phyloP scores from a whole-genome alignment of 2,329 filamentous ascomycete genomes.

The Epicoccum sorghinum region DNA sequence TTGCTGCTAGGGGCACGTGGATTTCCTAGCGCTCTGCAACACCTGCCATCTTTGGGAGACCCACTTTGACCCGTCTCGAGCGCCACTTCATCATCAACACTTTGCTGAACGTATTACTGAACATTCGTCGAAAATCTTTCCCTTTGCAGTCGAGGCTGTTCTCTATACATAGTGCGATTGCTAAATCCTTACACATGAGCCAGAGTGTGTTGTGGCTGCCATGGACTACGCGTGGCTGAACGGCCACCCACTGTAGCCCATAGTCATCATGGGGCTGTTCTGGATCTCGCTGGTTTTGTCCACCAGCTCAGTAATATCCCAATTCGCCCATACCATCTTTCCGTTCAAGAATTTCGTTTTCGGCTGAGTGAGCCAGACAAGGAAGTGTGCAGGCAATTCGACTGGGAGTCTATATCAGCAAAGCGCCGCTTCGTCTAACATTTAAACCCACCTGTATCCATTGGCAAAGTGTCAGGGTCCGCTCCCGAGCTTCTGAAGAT shows the following conservation, averaged over 20 bases:
- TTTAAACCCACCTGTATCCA: constrained; percentile 25
- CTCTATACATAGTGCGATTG: too few relatives aligned
- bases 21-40: too few relatives aligned
- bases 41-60: too few relatives aligned
- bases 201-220: too few relatives aligned
- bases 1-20: too few relatives aligned
- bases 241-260: constrained; percentile 23
- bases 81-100: too few relatives aligned
- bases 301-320: constrained; percentile 33
- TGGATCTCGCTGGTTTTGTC: constrained; percentile 24
- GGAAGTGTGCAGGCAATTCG: constrained; percentile 9
- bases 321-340: constrained; percentile 28
- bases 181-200: too few relatives aligned
- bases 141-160: too few relatives aligned
- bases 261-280: constrained; percentile 17
- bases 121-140: too few relatives aligned
- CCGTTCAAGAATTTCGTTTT: constrained; percentile 27
- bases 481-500: constrained; percentile 25
- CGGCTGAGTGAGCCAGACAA: constrained; percentile 5
- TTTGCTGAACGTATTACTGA: too few relatives aligned
- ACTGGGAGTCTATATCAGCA: neutral
- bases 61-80: too few relatives aligned
- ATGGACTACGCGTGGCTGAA: neutral
- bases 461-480: constrained; percentile 14
- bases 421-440: neutral